Conservation (phyloP, 78 protist genomes). For the slime mould (Dictyostelium discoideum) region DNA sequence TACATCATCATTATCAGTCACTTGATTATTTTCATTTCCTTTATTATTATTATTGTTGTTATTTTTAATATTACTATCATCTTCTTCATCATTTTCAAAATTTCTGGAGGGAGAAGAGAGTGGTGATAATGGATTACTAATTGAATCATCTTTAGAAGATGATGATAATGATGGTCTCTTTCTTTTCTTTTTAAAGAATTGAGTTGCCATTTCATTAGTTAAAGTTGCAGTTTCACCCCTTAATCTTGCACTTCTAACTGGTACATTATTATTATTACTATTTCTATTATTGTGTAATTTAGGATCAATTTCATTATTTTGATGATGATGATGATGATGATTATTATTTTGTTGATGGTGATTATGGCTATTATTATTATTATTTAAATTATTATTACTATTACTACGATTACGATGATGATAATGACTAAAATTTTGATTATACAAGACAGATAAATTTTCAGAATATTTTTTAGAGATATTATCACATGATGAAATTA, state of each 20-base stretch:
- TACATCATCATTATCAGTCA: background rate
- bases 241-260: constrained; percentile 40
- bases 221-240: constrained; percentile 20
- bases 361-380: background rate
- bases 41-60: background rate
- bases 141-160: constrained; percentile 10
- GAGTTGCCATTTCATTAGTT: constrained; percentile 20
- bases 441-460: background rate
- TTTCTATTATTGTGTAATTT: background rate
- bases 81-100: constrained; percentile 7
- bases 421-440: background rate
- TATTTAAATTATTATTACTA: constrained; percentile 3
- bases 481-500: constrained; percentile 21
- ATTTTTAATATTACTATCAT: background rate
- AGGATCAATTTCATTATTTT: background rate
- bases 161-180: background rate
- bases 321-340: background rate
- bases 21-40: background rate
- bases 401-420: background rate
- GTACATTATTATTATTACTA: background rate
- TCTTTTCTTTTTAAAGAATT: constrained; percentile 14
- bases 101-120: background rate
- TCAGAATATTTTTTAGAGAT: background rate
- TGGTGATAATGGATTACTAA: background rate
- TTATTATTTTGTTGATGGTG: background rate